phyloP scores from a whole-genome alignment of 2,329 filamentous ascomycete species.

The Ceratocystis destructans region DNA sequence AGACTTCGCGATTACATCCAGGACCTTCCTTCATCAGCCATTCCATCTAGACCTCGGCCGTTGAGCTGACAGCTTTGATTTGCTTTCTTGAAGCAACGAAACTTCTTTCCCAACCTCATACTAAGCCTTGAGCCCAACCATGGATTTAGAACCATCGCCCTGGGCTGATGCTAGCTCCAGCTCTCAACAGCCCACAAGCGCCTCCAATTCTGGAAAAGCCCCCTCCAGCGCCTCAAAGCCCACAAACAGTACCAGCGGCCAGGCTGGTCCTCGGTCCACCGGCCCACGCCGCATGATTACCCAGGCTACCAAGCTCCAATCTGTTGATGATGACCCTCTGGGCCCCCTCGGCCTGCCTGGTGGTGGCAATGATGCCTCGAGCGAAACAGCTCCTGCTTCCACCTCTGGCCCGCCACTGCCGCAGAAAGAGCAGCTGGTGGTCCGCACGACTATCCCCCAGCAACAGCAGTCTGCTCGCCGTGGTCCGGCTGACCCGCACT shows the following conservation, averaged over 20 bases:
- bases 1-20: not conserved
- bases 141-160: constrained; percentile 41
- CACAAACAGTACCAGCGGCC: constrained; percentile 23
- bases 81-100: not conserved
- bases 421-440: constrained; percentile 52
- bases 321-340: constrained; percentile 55
- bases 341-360: constrained; percentile 61
- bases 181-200: constrained; percentile 24
- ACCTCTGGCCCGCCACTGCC: constrained; percentile 50
- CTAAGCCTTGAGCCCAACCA: constrained; percentile 22
- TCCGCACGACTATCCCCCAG: constrained; percentile 43
- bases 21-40: not conserved
- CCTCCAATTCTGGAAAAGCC: constrained; percentile 24
- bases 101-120: not conserved
- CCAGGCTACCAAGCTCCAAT: constrained; percentile 65
- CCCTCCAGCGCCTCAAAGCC: constrained; percentile 22
- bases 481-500: constrained; percentile 44
- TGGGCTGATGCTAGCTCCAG: constrained; percentile 36
- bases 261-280: constrained; percentile 18
- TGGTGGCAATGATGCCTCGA: constrained; percentile 27
- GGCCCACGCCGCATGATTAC: constrained; percentile 52
- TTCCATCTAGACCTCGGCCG: not conserved
- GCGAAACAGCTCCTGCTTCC: constrained; percentile 26
- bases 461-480: constrained; percentile 28
- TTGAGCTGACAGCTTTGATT: not conserved